These are phyloP conservation scores for Tricholoma furcatifolium DNA, from an alignment of 768 basidiomycete genomes.

Conservation along the genomic window DNA sequence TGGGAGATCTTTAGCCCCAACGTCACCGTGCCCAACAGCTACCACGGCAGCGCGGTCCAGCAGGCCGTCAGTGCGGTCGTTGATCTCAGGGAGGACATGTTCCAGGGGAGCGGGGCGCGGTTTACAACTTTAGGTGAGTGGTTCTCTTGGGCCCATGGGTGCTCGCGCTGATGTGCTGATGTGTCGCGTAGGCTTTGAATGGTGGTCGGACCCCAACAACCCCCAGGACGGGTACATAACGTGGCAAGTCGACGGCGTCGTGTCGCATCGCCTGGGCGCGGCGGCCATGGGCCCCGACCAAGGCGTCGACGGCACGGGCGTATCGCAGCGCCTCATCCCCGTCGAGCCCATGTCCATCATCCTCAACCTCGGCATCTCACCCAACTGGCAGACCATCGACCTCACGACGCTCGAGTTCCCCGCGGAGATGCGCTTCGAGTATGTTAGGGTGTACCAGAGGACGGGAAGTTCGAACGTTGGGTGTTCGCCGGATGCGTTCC, in stretches of 20 bases:
- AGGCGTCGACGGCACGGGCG: constrained; percentile 35
- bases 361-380: constrained; percentile 62
- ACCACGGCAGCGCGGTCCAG: constrained; percentile 49
- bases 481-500: constrained; percentile 63
- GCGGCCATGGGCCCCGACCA: constrained; percentile 45
- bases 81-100: constrained; percentile 9
- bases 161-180: neutral
- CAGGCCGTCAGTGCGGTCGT: neutral
- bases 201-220: constrained; percentile 60
- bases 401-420: constrained; percentile 63
- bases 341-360: constrained; percentile 62
- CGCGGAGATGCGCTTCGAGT: constrained; percentile 69
- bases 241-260: constrained; percentile 66
- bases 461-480: constrained; percentile 57
- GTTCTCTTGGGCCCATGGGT: neutral
- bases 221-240: constrained; percentile 62
- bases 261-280: constrained; percentile 52
- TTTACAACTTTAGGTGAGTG: constrained; percentile 9
- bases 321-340: constrained; percentile 59
- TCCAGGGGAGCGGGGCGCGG: constrained; percentile 13
- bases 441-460: constrained; percentile 79
- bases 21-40: constrained; percentile 35
- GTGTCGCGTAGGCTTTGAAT: constrained; percentile 61
- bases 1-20: constrained; percentile 32
- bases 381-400: constrained; percentile 66